phyloP scores from a whole-genome alignment of 83 land plant genomes.

The Picea abies region DNA sequence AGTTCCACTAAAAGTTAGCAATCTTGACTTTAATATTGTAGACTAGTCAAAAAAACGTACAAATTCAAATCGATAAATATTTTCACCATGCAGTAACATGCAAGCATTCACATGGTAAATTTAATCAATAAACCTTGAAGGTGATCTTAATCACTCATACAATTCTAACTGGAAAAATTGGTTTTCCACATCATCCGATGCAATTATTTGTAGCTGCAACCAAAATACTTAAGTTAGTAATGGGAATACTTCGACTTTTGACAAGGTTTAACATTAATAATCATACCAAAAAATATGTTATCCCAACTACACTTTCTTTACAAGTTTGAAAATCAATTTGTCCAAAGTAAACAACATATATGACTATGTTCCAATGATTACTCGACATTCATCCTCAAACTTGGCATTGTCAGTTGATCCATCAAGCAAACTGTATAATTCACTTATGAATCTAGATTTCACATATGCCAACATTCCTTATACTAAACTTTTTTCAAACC shows the following conservation, averaged over 20 bases:
- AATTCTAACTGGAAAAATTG: slow-evolving; percentile 72
- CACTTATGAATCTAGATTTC: slow-evolving; percentile 57
- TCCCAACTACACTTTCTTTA: slow-evolving; percentile 62
- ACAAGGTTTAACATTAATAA: background rate
- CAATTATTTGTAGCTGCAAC: slow-evolving; percentile 75
- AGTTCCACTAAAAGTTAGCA: slow-evolving; percentile 9
- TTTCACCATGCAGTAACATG: slow-evolving; percentile 77
- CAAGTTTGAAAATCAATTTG: slow-evolving; percentile 83
- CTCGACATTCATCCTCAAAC: slow-evolving; percentile 46
- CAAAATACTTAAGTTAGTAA: background rate
- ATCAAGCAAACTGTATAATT: slow-evolving; percentile 73
- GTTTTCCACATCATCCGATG: slow-evolving; percentile 77
- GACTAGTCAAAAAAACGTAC: slow-evolving; percentile 32
- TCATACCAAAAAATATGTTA: background rate
- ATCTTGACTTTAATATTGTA: slow-evolving; percentile 27
- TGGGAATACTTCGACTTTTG: background rate
- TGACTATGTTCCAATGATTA: slow-evolving; percentile 92
- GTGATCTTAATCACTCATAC: slow-evolving; percentile 70
- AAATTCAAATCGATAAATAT: slow-evolving; percentile 79
- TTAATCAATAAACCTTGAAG: slow-evolving; percentile 60
- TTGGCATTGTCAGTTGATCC: slow-evolving; percentile 88
- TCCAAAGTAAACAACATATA: slow-evolving; percentile 91
- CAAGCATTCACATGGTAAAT: slow-evolving; percentile 88
- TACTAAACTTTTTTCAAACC: too few species aligned
- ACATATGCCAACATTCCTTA: too few species aligned